Base-by-base conservation (phyloP, 805 yeast genomes). In the Citeromyces matritensis region DNA sequence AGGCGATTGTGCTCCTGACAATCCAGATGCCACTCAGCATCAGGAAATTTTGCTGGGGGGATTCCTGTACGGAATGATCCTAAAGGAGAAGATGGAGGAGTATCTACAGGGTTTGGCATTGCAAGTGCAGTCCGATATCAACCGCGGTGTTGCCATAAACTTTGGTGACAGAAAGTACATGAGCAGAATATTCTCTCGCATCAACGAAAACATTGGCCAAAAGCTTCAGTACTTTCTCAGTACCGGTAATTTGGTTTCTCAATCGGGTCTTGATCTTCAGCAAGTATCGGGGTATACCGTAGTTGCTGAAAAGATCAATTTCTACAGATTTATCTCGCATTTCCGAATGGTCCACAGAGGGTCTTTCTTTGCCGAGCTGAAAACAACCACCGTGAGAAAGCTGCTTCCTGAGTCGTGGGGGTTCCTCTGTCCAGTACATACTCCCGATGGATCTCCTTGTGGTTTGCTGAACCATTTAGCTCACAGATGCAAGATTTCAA, bases 331-430 rank as follows among this genome's bases (percentile, higher is more conserved):
- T 62, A 75, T 91, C 41, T 77, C 97, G n/a, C 98, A 91, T 63
- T 91, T 91, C 69, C 67, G 98, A 60, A 91, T 91, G 98, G 97
- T 91, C 33, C 98, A 91, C 58, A 80, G 98, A 73, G 98, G 98
- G 57, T 84, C 97, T 41, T 91, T 91, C 75, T 91, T 91, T 54
- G 96, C 98, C 29, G 95, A 88, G 55, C 69, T 91, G 59, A 91
- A 91, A 53, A 91, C 98, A 27, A 91, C 98, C 15, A 80, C 97
- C 1, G 98, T 91, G 30, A 75, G 98, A 63, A 91, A 91, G 55
- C 63, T 91, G 45, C 67, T 91, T 36, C 98, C 98, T 1, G 98
- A 91, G 55, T 82, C 95, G 1, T 91, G 98, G 98, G 98, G 98
- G 3, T 91, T 91, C 69, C 59, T 91, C 44, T 91, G 98, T 60